A percentile compares a stretch with the other conserved stretches of the same genome.
Conservation (phyloP, 2,329 filamentous ascomycete species). For the Paecilomyces sp. region DNA sequence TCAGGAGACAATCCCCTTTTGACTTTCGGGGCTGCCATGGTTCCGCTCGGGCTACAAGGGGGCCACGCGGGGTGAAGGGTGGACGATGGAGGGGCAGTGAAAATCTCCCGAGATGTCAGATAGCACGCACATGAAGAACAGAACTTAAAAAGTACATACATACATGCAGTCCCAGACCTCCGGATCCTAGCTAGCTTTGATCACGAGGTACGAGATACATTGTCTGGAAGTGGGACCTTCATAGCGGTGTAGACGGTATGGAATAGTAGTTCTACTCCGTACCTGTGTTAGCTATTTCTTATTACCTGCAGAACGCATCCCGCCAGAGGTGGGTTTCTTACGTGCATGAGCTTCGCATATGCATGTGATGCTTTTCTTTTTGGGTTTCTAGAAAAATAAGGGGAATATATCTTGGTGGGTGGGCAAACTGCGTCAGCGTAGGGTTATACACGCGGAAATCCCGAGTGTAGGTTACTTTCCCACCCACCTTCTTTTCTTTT, state of each 20-base stretch:
- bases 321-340: background rate
- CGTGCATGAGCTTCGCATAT: background rate
- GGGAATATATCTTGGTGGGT: too few relatives aligned
- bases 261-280: background rate
- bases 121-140: background rate
- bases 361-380: background rate
- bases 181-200: too few relatives aligned
- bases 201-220: too few relatives aligned
- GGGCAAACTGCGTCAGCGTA: too few relatives aligned
- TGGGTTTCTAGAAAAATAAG: too few relatives aligned
- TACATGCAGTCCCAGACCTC: too few relatives aligned
- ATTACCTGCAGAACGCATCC: background rate
- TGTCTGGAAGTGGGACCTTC: background rate
- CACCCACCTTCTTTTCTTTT: too few relatives aligned
- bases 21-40: background rate
- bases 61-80: background rate
- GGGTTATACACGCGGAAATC: too few relatives aligned
- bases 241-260: background rate
- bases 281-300: background rate
- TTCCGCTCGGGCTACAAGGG: background rate
- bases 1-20: background rate
- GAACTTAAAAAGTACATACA: background rate
- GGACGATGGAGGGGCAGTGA: background rate
- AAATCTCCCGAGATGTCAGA: background rate
- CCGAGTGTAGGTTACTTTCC: too few relatives aligned